These are phyloP conservation scores for Ilex asprella DNA, from an alignment of 257 asterid species.

Conservation along the genomic window DNA sequence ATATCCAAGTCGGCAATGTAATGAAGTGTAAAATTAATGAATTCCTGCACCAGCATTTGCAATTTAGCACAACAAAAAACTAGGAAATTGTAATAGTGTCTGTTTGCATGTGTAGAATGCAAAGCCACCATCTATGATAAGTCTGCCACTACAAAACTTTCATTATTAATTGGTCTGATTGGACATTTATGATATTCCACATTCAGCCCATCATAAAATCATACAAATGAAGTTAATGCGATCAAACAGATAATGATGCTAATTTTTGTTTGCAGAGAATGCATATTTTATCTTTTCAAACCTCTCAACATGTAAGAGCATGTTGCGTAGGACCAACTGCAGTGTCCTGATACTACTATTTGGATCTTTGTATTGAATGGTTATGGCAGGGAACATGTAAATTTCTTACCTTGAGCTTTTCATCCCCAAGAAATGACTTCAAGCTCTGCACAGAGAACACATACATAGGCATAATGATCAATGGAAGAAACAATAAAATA, in stretches of 20 bases:
- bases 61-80: constrained; percentile 8
- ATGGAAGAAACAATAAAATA: background rate
- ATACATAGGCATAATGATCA: background rate
- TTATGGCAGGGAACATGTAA: background rate
- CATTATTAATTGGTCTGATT: too few relatives aligned
- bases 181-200: too few relatives aligned
- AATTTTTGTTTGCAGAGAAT: too few relatives aligned
- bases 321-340: too few relatives aligned
- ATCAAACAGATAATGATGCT: too few relatives aligned
- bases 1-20: constrained; percentile 96
- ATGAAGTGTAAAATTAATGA: constrained; percentile 86
- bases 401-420: constrained; percentile 74
- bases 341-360: too few relatives aligned
- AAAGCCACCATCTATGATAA: background rate
- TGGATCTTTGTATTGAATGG: too few relatives aligned
- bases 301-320: too few relatives aligned
- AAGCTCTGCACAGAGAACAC: constrained; percentile 59
- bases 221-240: too few relatives aligned
- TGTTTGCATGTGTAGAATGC: background rate
- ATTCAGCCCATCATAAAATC: too few relatives aligned
- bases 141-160: background rate
- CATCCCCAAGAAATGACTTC: constrained; percentile 79
- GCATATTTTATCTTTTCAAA: too few relatives aligned
- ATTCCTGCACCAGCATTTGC: constrained; percentile 57
- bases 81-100: constrained; percentile 1